Base-by-base conservation (phyloP, 768 basidiomycete genomes). In the Tylopilus balloui region DNA sequence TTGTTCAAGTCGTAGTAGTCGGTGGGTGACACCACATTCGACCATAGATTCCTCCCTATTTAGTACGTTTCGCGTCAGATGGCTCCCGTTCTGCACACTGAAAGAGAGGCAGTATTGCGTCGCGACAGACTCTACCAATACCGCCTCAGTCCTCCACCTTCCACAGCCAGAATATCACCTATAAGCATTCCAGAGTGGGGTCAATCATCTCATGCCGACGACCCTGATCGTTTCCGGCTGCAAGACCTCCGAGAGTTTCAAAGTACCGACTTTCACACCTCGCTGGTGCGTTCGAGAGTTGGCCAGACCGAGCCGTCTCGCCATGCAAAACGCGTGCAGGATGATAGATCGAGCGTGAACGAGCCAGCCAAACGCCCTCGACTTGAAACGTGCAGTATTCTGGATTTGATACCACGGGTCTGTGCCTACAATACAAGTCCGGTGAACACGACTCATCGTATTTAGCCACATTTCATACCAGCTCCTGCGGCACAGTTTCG, bases 331-430 rank as follows among this genome's bases (percentile, higher is more conserved):
- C 53, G 56, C 34, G 7, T 38, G 20, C 51, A 44, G 19, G 48
- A 43, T 12, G 14, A 17, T 17, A 35, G 20, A 11, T 15, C 24
- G 35, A 46, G 14, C 20, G 29, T 39, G 15, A 48, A 61, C 36
- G 53, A 39, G 25, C 59, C 62, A 12, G 28, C 41, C 2, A 75
- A 73, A 56, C 67, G 60, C 35, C 61, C 58, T 44, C 72, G 68
- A 39, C 45, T 75, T 12, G 69, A 73, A 45, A 35, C 48, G n/a
- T 61, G 59, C 3, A 62, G 70, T 2, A 61, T 79, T 27, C 57
- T 69, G 46, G 53, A 61, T 35, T 43, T 73, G 28, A 70, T 81
- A 47, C 73, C 78, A 15, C 74, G 74, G 67, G 80, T 80, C 44
- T 34, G 71, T 61, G 29, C 39, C 31, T 44, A 45, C n/a, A 11